phyloP scores from a whole-genome alignment of 2,329 filamentous ascomycete species.

The Microdochium bolleyi region DNA sequence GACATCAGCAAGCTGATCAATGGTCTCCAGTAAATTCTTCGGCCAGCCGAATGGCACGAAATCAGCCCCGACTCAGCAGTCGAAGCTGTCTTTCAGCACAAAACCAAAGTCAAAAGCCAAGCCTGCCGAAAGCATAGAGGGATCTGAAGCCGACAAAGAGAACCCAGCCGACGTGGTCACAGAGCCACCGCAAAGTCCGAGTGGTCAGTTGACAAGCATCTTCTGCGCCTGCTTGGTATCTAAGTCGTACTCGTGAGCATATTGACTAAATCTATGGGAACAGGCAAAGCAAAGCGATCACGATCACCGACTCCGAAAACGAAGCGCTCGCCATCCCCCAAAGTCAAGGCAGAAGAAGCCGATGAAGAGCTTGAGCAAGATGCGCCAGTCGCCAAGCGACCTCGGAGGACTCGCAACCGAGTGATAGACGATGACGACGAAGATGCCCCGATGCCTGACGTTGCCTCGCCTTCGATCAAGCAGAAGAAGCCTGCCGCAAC shows the following conservation, averaged over 20 bases:
- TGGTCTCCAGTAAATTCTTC: conserved; percentile 73
- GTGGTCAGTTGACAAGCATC: neutral
- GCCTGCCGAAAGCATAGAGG: conserved; percentile 7
- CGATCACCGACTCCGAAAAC: conserved; percentile 5
- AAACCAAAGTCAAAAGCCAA: conserved; percentile 33
- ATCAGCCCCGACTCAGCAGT: conserved; percentile 60
- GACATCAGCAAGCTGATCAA: conserved; percentile 4
- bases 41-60: conserved; percentile 53
- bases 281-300: conserved; percentile 12
- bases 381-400: conserved; percentile 52
- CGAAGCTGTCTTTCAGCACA: conserved; percentile 68
- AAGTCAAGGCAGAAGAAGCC: conserved; percentile 23
- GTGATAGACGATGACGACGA: conserved; percentile 44
- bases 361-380: conserved; percentile 46
- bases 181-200: neutral
- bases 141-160: conserved; percentile 14
- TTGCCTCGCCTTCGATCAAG: conserved; percentile 11
- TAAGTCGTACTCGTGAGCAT: neutral
- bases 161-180: conserved; percentile 24
- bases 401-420: conserved; percentile 36
- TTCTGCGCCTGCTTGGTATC: neutral
- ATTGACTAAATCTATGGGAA: neutral
- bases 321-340: conserved; percentile 14
- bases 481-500: conserved; percentile 11
- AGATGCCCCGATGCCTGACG: conserved; percentile 17